Percentiles rank a stretch among this genome's conserved stretches.
Conservation (phyloP, 108 stramenopile genomes). For the Nitzschia sp. region DNA sequence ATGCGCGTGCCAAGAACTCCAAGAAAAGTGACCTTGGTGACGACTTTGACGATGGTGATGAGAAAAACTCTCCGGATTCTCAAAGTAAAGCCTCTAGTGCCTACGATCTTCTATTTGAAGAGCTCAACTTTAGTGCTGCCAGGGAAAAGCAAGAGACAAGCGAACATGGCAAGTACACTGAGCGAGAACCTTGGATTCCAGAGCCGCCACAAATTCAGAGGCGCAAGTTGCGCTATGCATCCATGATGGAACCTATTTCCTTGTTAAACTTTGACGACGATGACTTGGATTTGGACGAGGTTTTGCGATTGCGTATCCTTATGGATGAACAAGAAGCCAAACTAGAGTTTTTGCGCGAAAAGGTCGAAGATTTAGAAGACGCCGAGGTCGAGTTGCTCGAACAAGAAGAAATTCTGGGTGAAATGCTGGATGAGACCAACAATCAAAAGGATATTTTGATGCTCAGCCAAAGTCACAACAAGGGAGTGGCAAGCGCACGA, state of each 20-base stretch:
- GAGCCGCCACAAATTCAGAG: not conserved
- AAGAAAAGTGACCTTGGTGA: not conserved
- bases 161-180: not conserved
- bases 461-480: not conserved
- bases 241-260: constrained; percentile 8
- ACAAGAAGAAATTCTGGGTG: constrained; percentile 24
- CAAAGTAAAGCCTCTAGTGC: not conserved
- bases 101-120: constrained; percentile 7
- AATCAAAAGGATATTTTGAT: constrained; percentile 18
- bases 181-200: not conserved
- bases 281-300: constrained; percentile 24
- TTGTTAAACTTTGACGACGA: constrained; percentile 19
- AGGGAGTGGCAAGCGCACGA: constrained; percentile 23
- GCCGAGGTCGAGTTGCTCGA: constrained; percentile 26
- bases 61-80: not conserved
- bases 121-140: not conserved
- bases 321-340: constrained; percentile 44
- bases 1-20: not conserved
- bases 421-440: constrained; percentile 21
- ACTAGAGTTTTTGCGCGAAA: constrained; percentile 29
- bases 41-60: not conserved
- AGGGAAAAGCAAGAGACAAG: not conserved
- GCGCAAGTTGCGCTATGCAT: constrained; percentile 11
- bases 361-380: constrained; percentile 11
- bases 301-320: constrained; percentile 25